Evolutionary conservation across 2,329 filamentous ascomycete species (phyloP).

Genomic region (Endothia cerciana): DNA sequence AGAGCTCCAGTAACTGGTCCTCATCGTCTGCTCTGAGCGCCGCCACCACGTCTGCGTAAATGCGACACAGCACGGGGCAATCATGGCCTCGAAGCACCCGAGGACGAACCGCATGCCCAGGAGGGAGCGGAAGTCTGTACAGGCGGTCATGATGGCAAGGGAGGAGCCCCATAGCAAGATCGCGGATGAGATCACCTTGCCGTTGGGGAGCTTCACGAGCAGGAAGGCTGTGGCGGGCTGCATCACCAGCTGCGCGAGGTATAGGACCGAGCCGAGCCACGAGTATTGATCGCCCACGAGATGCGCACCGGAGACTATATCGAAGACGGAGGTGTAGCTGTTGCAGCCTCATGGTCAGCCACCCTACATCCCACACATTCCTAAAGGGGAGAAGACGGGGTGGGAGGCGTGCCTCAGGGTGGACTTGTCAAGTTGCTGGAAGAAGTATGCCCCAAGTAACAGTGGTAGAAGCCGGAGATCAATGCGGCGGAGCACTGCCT

Average conservation of each 20-base stretch:
- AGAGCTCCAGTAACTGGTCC: constrained; percentile 55
- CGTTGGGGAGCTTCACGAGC: constrained; percentile 57
- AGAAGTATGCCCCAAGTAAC: constrained; percentile 59
- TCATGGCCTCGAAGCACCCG: constrained; percentile 52
- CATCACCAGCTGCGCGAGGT: constrained; percentile 62
- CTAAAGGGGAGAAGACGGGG: constrained; percentile 2
- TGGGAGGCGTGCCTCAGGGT: constrained; percentile 36
- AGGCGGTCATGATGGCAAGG: constrained; percentile 55
- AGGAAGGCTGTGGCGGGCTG: constrained; percentile 58
- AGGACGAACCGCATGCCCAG: constrained; percentile 50
- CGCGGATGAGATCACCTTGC: constrained; percentile 55
- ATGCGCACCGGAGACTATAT: constrained; percentile 50
- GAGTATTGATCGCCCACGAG: constrained; percentile 55
- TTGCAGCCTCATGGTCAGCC: constrained; percentile 21
- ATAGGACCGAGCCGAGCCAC: constrained; percentile 65
- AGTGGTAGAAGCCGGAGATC: constrained; percentile 55
- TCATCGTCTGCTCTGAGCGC: constrained; percentile 53
- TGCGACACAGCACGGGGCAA: constrained; percentile 55
- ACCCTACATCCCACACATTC: constrained; percentile 28
- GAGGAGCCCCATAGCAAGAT: constrained; percentile 58
- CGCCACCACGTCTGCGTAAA: constrained; percentile 61
- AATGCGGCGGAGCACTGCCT: constrained; percentile 49
- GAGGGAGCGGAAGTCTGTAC: constrained; percentile 50
- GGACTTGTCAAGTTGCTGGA: constrained; percentile 60
- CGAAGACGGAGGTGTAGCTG: constrained; percentile 54